Evolutionary conservation across 1,284 basidiomycete genomes (phyloP).

Genomic region (Fomitopsis palustris): DNA sequence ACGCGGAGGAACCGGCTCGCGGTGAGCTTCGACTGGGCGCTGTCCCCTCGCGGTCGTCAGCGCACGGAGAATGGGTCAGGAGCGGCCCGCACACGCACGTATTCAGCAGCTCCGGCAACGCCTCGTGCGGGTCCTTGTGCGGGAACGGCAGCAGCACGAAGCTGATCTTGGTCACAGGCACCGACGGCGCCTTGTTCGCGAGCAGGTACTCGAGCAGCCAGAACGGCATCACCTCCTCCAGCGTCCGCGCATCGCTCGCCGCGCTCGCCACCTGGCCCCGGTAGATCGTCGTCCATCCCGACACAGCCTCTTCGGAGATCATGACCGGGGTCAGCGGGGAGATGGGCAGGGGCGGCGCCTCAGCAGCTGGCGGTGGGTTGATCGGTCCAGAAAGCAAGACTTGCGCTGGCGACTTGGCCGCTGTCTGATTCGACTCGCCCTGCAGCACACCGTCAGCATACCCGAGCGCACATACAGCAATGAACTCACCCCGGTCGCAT

Average conservation of each 20-base stretch:
- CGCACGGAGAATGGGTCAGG: not conserved
- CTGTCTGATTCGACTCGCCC: conserved; percentile 12
- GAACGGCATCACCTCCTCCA: conserved; percentile 80
- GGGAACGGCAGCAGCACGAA: conserved; percentile 85
- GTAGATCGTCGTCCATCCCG: conserved; percentile 79
- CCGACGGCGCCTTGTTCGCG: conserved; percentile 53
- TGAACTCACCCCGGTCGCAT: conserved; percentile 29
- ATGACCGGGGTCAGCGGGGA: conserved; percentile 67
- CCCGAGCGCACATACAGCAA: too few relatives aligned
- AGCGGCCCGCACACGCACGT: conserved; percentile 60
- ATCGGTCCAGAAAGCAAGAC: conserved; percentile 66
- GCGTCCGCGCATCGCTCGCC: conserved; percentile 56
- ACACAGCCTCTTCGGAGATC: conserved; percentile 81
- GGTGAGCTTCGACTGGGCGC: conserved; percentile 81
- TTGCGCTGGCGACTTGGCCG: conserved; percentile 51
- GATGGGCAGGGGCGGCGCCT: conserved; percentile 69
- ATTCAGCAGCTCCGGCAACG: conserved; percentile 73
- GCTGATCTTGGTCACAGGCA: conserved; percentile 69
- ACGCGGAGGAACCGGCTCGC: conserved; percentile 85
- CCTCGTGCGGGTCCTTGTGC: conserved; percentile 50
- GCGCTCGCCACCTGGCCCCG: conserved; percentile 67
- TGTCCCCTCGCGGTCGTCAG: conserved; percentile 23
- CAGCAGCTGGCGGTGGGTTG: conserved; percentile 65
- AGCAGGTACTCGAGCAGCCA: conserved; percentile 92
- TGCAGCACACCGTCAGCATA: not conserved